phyloP scores from a whole-genome alignment of 1,284 basidiomycete genomes.

The Ustilago bromivora region DNA sequence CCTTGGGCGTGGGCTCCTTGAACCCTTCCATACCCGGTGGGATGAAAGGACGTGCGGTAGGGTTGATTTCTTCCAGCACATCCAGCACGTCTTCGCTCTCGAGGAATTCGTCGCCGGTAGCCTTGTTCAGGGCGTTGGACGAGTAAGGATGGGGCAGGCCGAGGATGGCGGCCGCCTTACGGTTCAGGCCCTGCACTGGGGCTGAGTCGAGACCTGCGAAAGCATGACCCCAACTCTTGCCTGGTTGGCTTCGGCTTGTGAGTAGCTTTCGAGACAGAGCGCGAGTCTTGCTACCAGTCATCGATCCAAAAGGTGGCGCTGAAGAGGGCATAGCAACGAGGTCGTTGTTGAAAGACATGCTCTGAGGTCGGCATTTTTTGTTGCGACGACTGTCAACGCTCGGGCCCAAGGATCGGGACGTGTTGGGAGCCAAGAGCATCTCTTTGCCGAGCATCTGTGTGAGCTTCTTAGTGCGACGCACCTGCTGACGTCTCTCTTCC shows the following conservation, averaged over 20 bases:
- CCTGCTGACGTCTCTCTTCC: slow-evolving; percentile 48
- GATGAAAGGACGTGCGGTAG: slow-evolving; percentile 14
- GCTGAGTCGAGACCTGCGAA: slow-evolving; percentile 14
- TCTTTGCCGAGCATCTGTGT: slow-evolving; percentile 56
- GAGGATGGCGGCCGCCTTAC: slow-evolving; percentile 41
- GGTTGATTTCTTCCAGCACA: not conserved
- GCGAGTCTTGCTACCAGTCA: slow-evolving; percentile 23
- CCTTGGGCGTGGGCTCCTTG: slow-evolving; percentile 38
- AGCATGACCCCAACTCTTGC: slow-evolving; percentile 26
- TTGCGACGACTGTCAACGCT: slow-evolving; percentile 8
- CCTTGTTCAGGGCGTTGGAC: slow-evolving; percentile 3
- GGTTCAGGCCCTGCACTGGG: slow-evolving; percentile 23
- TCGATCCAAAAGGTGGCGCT: not conserved
- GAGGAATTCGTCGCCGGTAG: slow-evolving; percentile 16
- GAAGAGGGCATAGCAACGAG: not conserved
- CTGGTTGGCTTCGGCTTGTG: slow-evolving; percentile 18
- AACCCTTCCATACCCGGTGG: slow-evolving; percentile 33
- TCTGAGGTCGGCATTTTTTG: slow-evolving; percentile 22
- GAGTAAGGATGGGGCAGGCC: slow-evolving; percentile 46
- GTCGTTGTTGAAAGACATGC: slow-evolving; percentile 23
- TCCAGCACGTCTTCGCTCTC: slow-evolving; percentile 24
- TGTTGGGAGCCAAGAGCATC: slow-evolving; percentile 35
- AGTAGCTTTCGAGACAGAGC: slow-evolving; percentile 27
- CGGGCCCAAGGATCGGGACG: slow-evolving; percentile 4
- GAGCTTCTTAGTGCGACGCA: slow-evolving; percentile 55